phyloP scores from a whole-genome alignment of 495 filamentous ascomycete species.

The Podospora bellae-mahoneyi region DNA sequence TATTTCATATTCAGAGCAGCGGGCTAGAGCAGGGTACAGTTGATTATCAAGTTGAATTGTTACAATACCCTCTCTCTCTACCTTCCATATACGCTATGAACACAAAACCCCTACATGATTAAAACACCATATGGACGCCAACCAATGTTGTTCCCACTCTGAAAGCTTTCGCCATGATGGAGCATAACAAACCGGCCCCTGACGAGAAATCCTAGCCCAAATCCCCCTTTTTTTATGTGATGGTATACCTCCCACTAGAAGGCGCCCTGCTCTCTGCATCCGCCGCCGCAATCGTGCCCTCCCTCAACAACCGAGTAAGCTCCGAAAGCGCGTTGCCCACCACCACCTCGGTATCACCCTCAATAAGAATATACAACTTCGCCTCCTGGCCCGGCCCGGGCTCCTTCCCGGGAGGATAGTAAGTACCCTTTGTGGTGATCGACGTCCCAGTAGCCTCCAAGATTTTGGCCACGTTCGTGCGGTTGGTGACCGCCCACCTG shows the following conservation, averaged over 20 bases:
- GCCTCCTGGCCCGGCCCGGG: constrained; percentile 69
- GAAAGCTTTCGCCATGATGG: neutral
- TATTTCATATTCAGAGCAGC: neutral
- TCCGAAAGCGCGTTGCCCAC: constrained; percentile 91
- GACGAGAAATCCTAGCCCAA: neutral
- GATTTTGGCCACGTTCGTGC: constrained; percentile 98
- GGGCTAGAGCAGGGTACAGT: neutral
- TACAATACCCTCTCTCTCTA: neutral
- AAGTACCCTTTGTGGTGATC: constrained; percentile 95
- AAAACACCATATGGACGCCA: neutral
- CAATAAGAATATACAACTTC: constrained; percentile 95
- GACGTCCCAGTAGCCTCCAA: constrained; percentile 91
- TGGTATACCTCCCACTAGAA: constrained; percentile 82
- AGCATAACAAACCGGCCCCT: neutral
- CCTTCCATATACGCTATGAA: neutral
- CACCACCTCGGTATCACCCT: constrained; percentile 91
- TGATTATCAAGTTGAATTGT: too few species aligned
- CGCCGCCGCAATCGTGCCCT: constrained; percentile 87
- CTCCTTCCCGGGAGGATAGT: constrained; percentile 78
- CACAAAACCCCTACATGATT: neutral
- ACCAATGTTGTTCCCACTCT: neutral
- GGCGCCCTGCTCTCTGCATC: constrained; percentile 79
- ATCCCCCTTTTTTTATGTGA: constrained; percentile 53
- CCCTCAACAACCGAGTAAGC: constrained; percentile 79
- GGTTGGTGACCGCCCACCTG: constrained; percentile 96